Conservation (phyloP, 192 early-diverging fungal genomes). For the Gigaspora rosea region DNA sequence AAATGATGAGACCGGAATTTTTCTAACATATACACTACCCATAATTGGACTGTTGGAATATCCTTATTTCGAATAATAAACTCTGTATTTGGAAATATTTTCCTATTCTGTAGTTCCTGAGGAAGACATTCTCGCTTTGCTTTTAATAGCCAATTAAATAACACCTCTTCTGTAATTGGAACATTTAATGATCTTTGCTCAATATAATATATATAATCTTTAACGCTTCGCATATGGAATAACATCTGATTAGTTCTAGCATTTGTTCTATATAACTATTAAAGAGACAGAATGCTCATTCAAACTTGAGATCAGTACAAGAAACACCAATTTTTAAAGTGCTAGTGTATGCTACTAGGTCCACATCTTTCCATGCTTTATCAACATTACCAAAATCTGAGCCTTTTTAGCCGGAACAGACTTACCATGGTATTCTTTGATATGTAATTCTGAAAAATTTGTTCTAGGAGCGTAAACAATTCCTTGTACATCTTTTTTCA, state of each 20-base stretch:
- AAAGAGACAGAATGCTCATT: slow-evolving; percentile 18
- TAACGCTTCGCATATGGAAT: neutral
- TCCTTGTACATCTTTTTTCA: too few relatives aligned
- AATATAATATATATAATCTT: slow-evolving; percentile 22
- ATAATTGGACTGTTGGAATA: slow-evolving; percentile 11
- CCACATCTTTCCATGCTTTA: neutral
- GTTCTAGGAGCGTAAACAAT: slow-evolving; percentile 27
- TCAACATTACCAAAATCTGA: slow-evolving; percentile 16
- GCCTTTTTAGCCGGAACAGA: neutral
- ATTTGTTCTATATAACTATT: slow-evolving; percentile 6
- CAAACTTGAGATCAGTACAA: slow-evolving; percentile 11
- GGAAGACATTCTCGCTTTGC: slow-evolving; percentile 1
- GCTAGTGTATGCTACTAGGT: neutral
- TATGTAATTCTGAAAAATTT: neutral
- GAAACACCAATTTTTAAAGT: slow-evolving; percentile 4
- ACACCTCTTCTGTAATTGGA: neutral
- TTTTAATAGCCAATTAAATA: neutral
- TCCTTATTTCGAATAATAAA: slow-evolving; percentile 10
- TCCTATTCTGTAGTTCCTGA: neutral
- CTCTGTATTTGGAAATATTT: neutral
- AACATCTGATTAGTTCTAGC: slow-evolving; percentile 21
- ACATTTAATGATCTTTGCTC: slow-evolving; percentile 3
- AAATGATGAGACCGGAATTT: neutral
- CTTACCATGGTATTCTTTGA: slow-evolving; percentile 10
- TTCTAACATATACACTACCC: neutral